Evolutionary conservation across 352 stramenopile species (phyloP).

Genomic region (Phytophthora multivora): DNA sequence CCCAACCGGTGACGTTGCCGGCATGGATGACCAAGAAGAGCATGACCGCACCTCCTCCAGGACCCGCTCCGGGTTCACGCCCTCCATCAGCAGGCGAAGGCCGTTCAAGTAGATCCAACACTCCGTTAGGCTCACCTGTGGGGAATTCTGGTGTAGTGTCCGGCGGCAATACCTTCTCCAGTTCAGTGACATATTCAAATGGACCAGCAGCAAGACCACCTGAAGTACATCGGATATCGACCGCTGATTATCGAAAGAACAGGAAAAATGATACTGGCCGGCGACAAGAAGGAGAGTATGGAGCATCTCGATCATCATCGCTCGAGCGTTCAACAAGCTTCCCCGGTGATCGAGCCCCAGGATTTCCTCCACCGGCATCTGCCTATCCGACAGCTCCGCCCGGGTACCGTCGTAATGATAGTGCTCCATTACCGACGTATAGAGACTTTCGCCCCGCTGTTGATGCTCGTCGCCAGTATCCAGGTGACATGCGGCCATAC

Average conservation of each 20-base stretch:
- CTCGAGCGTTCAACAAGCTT: conserved; percentile 24
- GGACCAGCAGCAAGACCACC: not conserved
- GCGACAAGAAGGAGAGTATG: not conserved
- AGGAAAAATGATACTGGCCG: conserved; percentile 13
- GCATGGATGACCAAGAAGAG: too few relatives aligned
- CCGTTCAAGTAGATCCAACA: conserved; percentile 6
- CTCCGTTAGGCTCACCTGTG: conserved; percentile 11
- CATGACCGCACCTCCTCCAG: too few relatives aligned
- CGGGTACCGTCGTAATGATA: conserved; percentile 25
- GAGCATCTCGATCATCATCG: conserved; percentile 20
- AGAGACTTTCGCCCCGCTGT: conserved; percentile 14
- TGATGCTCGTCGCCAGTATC: conserved; percentile 13
- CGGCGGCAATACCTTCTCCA: not conserved
- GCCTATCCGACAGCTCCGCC: not conserved
- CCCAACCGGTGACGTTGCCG: not conserved
- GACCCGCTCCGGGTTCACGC: too few relatives aligned
- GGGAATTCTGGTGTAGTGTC: not conserved
- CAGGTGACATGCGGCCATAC: conserved; percentile 2
- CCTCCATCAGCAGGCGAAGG: too few relatives aligned
- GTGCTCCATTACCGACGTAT: conserved; percentile 18
- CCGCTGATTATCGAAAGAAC: conserved; percentile 31
- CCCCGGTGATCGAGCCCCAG: conserved; percentile 6
- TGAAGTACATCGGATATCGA: conserved; percentile 32
- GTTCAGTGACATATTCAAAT: not conserved
- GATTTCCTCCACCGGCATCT: not conserved